phyloP scores from a whole-genome alignment of 495 filamentous ascomycete genomes.

The Platismatia glauca region DNA sequence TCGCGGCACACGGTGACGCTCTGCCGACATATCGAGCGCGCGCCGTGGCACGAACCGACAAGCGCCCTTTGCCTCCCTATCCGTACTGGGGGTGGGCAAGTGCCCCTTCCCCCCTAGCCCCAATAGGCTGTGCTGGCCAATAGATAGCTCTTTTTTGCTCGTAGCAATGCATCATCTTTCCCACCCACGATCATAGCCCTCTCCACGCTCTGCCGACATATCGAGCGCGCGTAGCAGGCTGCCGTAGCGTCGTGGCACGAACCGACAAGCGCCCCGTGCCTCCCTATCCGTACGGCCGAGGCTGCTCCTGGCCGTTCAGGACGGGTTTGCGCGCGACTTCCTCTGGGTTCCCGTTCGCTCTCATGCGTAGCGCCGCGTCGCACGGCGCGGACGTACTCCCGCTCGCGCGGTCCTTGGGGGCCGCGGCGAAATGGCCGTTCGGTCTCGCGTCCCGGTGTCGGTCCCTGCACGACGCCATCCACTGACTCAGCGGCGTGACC shows the following conservation, averaged over 20 bases:
- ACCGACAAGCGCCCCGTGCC: not conserved
- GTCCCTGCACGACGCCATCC: not conserved
- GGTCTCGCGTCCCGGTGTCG: not conserved
- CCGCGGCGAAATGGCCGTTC: not conserved
- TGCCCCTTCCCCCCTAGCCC: no score
- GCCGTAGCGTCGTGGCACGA: not conserved
- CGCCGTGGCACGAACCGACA: not conserved
- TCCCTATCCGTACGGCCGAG: not conserved
- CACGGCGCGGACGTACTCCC: not conserved
- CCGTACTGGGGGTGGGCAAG: no score
- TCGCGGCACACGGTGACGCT: no score
- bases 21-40: no score
- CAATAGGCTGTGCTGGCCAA: no score
- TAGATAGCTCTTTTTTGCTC: no score
- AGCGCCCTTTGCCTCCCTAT: not conserved
- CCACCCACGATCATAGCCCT: no score
- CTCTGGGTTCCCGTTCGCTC: not conserved
- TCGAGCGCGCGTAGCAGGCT: no score
- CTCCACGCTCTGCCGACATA: no score
- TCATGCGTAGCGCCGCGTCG: not conserved
- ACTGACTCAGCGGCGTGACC: conserved; percentile 4
- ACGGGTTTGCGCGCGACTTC: not conserved
- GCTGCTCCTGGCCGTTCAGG: not conserved
- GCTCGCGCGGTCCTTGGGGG: not conserved
- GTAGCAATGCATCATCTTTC: no score